These are phyloP conservation scores for Zygotorulaspora danielsina DNA, from an alignment of 805 yeast species.

Conservation along the genomic window DNA sequence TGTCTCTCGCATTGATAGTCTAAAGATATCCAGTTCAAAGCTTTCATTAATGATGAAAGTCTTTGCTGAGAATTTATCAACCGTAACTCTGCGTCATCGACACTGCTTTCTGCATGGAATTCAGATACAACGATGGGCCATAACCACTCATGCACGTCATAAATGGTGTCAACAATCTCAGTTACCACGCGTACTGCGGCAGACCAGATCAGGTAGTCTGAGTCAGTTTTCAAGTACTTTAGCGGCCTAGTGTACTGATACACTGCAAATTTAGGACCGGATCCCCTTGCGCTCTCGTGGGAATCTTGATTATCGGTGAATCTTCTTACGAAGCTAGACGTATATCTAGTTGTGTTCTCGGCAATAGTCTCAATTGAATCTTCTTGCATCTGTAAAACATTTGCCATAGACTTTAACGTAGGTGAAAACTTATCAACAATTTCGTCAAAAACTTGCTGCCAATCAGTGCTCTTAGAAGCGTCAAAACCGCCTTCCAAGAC, in stretches of 20 bases:
- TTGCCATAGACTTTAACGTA: conserved; percentile 40
- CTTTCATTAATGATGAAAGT: conserved; percentile 23
- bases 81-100: conserved; percentile 17
- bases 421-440: conserved; percentile 55
- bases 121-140: conserved; percentile 23
- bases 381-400: conserved; percentile 30
- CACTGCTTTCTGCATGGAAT: conserved; percentile 5
- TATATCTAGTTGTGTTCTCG: conserved; percentile 38
- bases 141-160: conserved; percentile 35
- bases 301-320: conserved; percentile 32
- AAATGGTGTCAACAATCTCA: conserved; percentile 37
- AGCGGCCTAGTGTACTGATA: conserved; percentile 47
- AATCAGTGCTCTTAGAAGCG: conserved; percentile 45
- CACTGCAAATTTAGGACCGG: conserved; percentile 38
- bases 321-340: conserved; percentile 45
- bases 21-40: conserved; percentile 41
- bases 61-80: conserved; percentile 14
- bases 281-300: conserved; percentile 18
- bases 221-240: conserved; percentile 35
- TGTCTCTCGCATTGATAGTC: conserved; percentile 40
- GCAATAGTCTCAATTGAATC: conserved; percentile 18
- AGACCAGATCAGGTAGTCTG: conserved; percentile 49
- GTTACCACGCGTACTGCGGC: conserved; percentile 42
- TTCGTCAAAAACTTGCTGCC: conserved; percentile 50
- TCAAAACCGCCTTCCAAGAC: conserved; percentile 33